Evolutionary conservation across 1,284 basidiomycete species (phyloP).

Genomic region (Cystobasidium pallidum): DNA sequence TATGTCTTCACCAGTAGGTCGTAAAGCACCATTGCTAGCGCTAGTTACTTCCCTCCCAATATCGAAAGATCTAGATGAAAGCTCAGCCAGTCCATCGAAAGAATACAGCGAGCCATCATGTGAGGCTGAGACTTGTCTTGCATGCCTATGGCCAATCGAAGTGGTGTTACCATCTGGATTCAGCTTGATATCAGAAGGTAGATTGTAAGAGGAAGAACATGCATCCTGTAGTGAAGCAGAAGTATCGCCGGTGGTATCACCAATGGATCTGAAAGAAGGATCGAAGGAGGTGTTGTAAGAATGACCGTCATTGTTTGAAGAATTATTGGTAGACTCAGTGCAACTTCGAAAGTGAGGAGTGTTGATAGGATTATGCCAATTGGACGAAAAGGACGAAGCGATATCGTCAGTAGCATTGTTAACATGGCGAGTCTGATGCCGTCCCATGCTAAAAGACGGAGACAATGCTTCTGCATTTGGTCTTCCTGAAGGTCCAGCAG

Average conservation of each 20-base stretch:
- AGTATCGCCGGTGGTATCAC: not conserved
- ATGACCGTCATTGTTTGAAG: not conserved
- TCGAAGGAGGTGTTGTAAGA: not conserved
- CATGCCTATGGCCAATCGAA: not conserved
- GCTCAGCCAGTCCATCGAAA: conserved; percentile 5
- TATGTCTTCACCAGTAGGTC: not conserved
- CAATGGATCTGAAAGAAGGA: not conserved
- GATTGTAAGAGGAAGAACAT: not conserved
- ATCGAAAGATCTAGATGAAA: not conserved
- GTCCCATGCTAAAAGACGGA: no score
- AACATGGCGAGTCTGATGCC: no score
- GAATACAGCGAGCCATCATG: conserved; percentile 16
- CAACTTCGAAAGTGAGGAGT: not conserved
- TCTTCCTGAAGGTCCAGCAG: not conserved
- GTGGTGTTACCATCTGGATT: not conserved
- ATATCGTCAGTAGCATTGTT: not conserved
- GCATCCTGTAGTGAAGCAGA: not conserved
- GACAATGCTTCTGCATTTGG: not conserved
- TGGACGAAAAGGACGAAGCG: not conserved
- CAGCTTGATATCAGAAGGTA: no score
- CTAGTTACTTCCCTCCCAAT: not conserved
- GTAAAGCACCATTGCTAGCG: not conserved
- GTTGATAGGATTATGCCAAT: not conserved
- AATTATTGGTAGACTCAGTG: conserved; percentile 3
- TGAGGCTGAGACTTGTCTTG: conserved; percentile 6